Conservation (phyloP, 2,329 filamentous ascomycete genomes). For the Ceratocystis huliohia region DNA sequence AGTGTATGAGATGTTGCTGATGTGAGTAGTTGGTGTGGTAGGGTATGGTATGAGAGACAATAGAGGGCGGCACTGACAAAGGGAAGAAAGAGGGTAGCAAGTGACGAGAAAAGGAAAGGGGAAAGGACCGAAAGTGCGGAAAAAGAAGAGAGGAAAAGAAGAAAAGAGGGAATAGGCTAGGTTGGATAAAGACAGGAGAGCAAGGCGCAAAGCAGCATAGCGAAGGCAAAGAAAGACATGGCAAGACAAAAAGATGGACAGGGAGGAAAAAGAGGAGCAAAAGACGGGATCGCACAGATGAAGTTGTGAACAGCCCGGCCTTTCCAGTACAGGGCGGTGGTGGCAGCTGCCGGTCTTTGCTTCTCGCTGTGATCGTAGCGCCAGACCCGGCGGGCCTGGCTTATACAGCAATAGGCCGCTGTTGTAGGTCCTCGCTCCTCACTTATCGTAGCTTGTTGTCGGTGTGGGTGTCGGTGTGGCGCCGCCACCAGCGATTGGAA, state of each 20-base stretch:
- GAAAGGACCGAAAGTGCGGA: neutral
- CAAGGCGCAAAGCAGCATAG: neutral
- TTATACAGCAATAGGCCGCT: neutral
- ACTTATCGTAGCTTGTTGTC: too few species aligned
- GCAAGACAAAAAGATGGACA: neutral
- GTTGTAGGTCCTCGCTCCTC: neutral
- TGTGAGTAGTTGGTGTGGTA: too few species aligned
- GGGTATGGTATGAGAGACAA: too few species aligned
- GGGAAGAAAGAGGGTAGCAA: neutral
- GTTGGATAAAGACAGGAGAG: neutral
- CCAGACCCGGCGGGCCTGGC: neutral
- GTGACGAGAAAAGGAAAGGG: neutral
- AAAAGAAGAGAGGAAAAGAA: neutral
- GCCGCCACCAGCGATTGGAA: too few species aligned
- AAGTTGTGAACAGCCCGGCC: neutral
- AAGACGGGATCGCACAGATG: neutral
- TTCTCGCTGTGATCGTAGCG: neutral
- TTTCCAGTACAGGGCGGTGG: neutral
- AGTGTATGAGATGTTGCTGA: too few species aligned
- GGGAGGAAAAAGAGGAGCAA: neutral
- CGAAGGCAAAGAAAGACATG: neutral
- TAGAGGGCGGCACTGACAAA: neutral
- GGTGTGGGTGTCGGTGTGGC: too few species aligned
- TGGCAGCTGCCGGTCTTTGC: constrained; percentile 9
- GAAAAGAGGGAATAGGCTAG: neutral